A percentile compares a stretch with the other conserved stretches of the same genome.
Conservation (phyloP, 331 rosid genomes). For the Dryas integrifolia region DNA sequence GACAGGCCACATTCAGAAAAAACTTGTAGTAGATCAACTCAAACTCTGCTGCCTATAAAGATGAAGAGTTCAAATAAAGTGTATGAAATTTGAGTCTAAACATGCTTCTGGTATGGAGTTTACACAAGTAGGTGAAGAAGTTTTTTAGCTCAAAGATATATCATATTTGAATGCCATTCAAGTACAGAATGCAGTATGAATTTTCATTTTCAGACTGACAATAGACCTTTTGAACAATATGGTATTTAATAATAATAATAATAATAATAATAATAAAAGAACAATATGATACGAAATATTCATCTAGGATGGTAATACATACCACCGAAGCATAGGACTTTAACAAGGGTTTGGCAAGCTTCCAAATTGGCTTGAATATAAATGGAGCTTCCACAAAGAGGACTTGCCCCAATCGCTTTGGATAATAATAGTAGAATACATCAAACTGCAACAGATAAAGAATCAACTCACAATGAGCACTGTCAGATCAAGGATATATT, state of each 20-base stretch:
- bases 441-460: constrained; percentile 59
- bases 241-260: too few relatives aligned
- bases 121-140: not conserved
- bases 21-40: not conserved
- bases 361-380: constrained; percentile 90
- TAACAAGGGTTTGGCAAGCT: constrained; percentile 66
- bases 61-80: not conserved
- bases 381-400: constrained; percentile 87
- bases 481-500: not conserved
- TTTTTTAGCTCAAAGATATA: not conserved
- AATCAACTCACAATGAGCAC: not conserved
- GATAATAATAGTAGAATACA: constrained; percentile 82
- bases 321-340: constrained; percentile 88
- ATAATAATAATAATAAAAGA: too few relatives aligned
- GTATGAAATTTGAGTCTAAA: not conserved
- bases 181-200: not conserved
- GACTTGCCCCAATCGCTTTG: constrained; percentile 73
- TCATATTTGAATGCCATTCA: not conserved
- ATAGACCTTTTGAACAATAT: constrained; percentile 5
- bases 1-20: not conserved
- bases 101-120: not conserved
- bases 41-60: not conserved
- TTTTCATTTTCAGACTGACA: not conserved
- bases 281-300: constrained; percentile 2
- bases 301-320: constrained; percentile 26